Evolutionary conservation across 202 grass and related monocot species (phyloP).

Genomic region (Brachypodium distachyon): DNA sequence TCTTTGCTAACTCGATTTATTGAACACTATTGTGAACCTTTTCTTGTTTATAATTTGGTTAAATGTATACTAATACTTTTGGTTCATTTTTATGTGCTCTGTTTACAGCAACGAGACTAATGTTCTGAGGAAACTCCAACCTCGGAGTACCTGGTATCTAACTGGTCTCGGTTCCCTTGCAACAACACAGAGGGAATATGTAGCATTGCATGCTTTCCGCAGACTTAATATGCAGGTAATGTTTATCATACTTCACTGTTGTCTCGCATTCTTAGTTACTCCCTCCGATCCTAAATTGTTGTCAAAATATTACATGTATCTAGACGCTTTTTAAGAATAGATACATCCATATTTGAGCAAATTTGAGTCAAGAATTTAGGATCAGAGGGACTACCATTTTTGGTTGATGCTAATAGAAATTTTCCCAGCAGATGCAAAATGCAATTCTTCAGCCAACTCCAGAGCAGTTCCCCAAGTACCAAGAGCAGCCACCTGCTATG

Average conservation of each 20-base stretch:
- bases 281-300: too few relatives aligned
- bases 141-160: constrained; percentile 73
- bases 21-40: background rate
- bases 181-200: constrained; percentile 93
- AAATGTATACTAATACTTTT: background rate
- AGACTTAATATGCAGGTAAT: constrained; percentile 80
- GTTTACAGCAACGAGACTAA: constrained; percentile 46
- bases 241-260: background rate
- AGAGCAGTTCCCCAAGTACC: constrained; percentile 94
- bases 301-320: too few relatives aligned
- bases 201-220: constrained; percentile 92
- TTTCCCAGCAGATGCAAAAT: constrained; percentile 82
- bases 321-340: too few relatives aligned
- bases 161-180: constrained; percentile 88
- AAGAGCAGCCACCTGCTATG: constrained; percentile 87
- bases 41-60: constrained; percentile 11
- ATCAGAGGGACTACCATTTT: too few relatives aligned
- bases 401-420: constrained; percentile 7
- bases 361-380: too few relatives aligned
- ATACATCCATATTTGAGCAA: too few relatives aligned
- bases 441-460: constrained; percentile 96
- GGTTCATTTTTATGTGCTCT: background rate
- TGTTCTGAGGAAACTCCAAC: constrained; percentile 81
- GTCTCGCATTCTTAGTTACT: constrained; percentile 8
- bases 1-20: background rate